Base-by-base conservation (phyloP, 2,329 filamentous ascomycete genomes). In the Trichoderma endophyticum region DNA sequence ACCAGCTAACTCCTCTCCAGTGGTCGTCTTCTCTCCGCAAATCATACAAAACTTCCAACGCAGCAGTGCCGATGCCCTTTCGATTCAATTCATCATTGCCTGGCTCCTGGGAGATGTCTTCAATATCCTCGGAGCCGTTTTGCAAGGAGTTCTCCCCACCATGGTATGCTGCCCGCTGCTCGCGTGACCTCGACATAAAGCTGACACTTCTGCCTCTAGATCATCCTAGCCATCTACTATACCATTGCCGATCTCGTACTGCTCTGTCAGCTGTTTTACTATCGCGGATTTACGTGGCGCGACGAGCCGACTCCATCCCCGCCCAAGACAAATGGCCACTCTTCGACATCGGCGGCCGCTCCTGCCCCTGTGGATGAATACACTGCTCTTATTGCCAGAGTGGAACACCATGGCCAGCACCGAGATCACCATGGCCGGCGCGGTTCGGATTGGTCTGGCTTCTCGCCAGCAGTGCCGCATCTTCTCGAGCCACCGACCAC, bases 101-200 rank as follows among this genome's bases (percentile, higher is more conserved):
- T 99, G 96, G 96, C 87, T 98, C 2, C 86, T 91, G 1, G 96
- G 96, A 67, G 96, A 99, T 90, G 91, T 98, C 75, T 98, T 97
- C 86, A 98, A 98, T 80, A 97, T 98, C 74, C 86, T 97, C 3
- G 95, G 95, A n/a, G 93, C 94, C 21, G 90, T 98, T 18, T 82
- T 98, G 12, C 95, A 98, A 81, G 92, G 93, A 70, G 95, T 99
- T 7, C 82, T 98, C 69, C 95, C 96, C 1, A 99, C 95, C 0
- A 98, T 98, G 94, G 88, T 91, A 79, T 73, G 82, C 57, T 59
- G 26, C 51, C 28, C 18, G 15, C 12, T 34, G 30, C 61, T 71
- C 69, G 69, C 69, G 61, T 60, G 61, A 60, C 69, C 51, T 51
- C 24, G 24, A 43, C 34, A 8, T 2, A 14, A 24, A 60, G 60